phyloP scores from a whole-genome alignment of 2,329 filamentous ascomycete species.

The Neonectria faginata region DNA sequence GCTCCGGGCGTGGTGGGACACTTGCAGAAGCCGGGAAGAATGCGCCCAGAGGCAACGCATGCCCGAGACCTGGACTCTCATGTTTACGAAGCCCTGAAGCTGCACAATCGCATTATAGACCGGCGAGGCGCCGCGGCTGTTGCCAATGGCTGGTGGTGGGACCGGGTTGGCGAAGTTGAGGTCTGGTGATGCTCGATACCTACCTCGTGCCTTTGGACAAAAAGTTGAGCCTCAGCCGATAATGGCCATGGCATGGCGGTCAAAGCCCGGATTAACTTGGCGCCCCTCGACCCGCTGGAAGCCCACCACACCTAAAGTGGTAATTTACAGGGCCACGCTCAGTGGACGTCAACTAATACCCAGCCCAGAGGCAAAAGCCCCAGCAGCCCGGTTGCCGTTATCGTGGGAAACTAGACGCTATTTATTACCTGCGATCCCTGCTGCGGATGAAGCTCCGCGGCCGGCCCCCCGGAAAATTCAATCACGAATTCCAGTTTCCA shows the following conservation, averaged over 20 bases:
- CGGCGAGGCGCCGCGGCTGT: conserved; percentile 11
- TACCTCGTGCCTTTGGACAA: not conserved
- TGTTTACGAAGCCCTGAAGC: conserved; percentile 35
- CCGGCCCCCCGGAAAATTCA: conserved; percentile 29
- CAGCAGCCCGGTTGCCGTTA: conserved; percentile 19
- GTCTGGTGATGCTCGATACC: not conserved
- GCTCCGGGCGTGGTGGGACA: conserved; percentile 40
- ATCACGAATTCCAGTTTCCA: conserved; percentile 11
- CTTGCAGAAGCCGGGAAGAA: conserved; percentile 37
- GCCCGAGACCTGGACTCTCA: conserved; percentile 43
- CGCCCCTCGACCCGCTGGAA: conserved; percentile 9
- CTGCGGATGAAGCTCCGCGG: conserved; percentile 19
- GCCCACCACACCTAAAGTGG: not conserved
- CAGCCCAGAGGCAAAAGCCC: not conserved
- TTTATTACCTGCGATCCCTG: conserved; percentile 6
- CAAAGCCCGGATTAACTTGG: conserved; percentile 24
- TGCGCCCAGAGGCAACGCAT: conserved; percentile 46
- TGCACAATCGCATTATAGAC: conserved; percentile 37
- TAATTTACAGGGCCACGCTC: not conserved
- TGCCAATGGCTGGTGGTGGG: conserved; percentile 21
- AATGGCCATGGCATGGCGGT: conserved; percentile 6
- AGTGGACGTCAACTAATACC: not conserved
- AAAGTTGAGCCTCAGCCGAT: conserved; percentile 20
- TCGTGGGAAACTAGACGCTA: not conserved
- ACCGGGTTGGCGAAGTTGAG: conserved; percentile 6